Evolutionary conservation across 306 rosid species (phyloP).

Genomic region (Acacia crassicarpa): DNA sequence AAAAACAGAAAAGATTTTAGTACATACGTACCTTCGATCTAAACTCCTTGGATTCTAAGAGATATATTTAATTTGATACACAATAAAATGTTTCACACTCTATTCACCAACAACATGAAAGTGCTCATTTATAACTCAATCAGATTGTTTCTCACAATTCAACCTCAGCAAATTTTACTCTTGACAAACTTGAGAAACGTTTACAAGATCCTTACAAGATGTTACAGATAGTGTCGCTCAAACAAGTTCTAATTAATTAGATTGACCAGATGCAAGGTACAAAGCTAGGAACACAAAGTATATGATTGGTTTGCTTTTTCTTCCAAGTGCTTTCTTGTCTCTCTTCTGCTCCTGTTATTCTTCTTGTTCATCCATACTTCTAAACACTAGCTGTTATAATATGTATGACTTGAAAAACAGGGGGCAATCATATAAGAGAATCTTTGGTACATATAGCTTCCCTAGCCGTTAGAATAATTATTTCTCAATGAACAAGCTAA

Average conservation of each 20-base stretch:
- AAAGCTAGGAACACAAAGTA: not conserved
- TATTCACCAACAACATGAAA: not conserved
- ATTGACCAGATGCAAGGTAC: not conserved
- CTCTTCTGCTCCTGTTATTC: not conserved
- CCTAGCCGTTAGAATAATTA: not conserved
- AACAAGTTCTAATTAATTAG: not conserved
- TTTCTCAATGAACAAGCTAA: not conserved
- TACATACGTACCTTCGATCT: not conserved
- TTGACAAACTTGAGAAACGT: not conserved
- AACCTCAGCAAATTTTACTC: not conserved
- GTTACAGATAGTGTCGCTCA: not conserved
- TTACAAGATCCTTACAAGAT: not conserved
- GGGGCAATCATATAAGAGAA: not conserved
- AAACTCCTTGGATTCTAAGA: not conserved
- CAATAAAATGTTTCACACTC: not conserved
- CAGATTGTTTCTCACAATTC: not conserved
- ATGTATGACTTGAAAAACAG: not conserved
- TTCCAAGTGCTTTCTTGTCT: not conserved
- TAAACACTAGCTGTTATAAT: too few species aligned
- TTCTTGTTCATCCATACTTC: not conserved
- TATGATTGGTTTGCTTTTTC: not conserved
- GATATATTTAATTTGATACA: not conserved
- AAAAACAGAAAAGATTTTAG: not conserved
- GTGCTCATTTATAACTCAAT: not conserved
- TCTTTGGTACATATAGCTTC: not conserved